Percentiles rank a stretch among this genome's conserved stretches.
phyloP scores from a whole-genome alignment of 805 yeast genomes.

The Saturnispora halmiae region DNA sequence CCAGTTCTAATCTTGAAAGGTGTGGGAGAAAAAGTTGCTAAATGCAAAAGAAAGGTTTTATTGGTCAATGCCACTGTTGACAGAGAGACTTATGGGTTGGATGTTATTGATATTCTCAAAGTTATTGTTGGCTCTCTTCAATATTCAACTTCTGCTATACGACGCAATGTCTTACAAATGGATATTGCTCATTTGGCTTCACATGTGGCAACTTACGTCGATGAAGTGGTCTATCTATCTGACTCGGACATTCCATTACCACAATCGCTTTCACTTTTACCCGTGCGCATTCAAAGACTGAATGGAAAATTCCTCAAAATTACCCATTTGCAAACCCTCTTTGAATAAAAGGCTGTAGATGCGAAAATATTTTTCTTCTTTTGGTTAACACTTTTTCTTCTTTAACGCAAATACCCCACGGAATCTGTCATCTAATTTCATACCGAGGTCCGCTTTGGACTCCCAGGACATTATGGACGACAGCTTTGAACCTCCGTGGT shows the following conservation, averaged over 20 bases:
- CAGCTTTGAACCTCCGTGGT: not conserved
- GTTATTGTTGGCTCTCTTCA: conserved; percentile 2
- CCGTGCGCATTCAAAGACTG: not conserved
- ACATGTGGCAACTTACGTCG: not conserved
- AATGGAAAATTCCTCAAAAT: not conserved
- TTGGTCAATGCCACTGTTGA: conserved; percentile 68
- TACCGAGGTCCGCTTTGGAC: conserved; percentile 3
- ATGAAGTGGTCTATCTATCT: conserved; percentile 1
- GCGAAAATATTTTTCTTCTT: not conserved
- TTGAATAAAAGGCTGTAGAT: not conserved
- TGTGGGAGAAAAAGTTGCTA: conserved; percentile 50
- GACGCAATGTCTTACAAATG: not conserved
- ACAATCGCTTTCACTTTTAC: not conserved
- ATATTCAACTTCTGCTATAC: conserved; percentile 2
- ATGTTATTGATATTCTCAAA: conserved; percentile 48
- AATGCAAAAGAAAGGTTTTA: conserved; percentile 41
- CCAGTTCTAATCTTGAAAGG: conserved; percentile 73
- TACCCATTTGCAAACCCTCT: conserved; percentile 5
- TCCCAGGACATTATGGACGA: conserved; percentile 9
- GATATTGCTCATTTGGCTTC: not conserved
- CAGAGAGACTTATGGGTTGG: conserved; percentile 68
- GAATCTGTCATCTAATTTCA: conserved; percentile 3
- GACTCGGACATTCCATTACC: not conserved
- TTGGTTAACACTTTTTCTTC: not conserved
- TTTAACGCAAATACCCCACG: conserved; percentile 10